Conservation (phyloP, 805 yeast species). For the Starmera caribaea region DNA sequence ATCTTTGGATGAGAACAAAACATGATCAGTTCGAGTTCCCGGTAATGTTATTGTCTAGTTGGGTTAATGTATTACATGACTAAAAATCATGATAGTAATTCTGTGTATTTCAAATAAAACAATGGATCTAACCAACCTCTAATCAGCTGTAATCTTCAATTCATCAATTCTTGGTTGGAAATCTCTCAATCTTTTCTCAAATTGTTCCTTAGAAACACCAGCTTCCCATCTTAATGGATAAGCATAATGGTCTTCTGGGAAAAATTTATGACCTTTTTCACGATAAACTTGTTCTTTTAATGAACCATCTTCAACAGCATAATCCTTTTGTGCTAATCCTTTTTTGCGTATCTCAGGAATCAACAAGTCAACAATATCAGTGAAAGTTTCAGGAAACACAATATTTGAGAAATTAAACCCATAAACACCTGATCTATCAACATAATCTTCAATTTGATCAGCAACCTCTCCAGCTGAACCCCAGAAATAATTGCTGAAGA, state of each 20-base stretch:
- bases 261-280: slow-evolving; percentile 5
- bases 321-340: slow-evolving; percentile 25
- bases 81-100: too few species aligned
- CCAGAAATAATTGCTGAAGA: slow-evolving; percentile 9
- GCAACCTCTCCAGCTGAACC: slow-evolving; percentile 27
- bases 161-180: background rate
- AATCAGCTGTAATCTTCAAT: background rate
- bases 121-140: too few species aligned
- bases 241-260: slow-evolving; percentile 4
- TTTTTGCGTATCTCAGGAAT: slow-evolving; percentile 23
- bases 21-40: too few species aligned
- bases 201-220: slow-evolving; percentile 16
- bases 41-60: too few species aligned
- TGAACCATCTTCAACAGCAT: slow-evolving; percentile 19
- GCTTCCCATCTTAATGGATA: slow-evolving; percentile 6
- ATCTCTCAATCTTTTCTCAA: slow-evolving; percentile 8
- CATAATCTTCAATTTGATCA: slow-evolving; percentile 28
- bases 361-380: slow-evolving; percentile 24
- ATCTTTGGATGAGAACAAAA: too few species aligned
- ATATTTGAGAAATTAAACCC: slow-evolving; percentile 30
- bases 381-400: slow-evolving; percentile 25
- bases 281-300: slow-evolving; percentile 20
- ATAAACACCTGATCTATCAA: slow-evolving; percentile 25
- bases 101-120: too few species aligned
- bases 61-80: too few species aligned